A percentile compares a stretch with the other conserved stretches of the same genome.
Evolutionary conservation across 23 red algal species (phyloP).

Genomic region (Gracilaria domingensis): DNA sequence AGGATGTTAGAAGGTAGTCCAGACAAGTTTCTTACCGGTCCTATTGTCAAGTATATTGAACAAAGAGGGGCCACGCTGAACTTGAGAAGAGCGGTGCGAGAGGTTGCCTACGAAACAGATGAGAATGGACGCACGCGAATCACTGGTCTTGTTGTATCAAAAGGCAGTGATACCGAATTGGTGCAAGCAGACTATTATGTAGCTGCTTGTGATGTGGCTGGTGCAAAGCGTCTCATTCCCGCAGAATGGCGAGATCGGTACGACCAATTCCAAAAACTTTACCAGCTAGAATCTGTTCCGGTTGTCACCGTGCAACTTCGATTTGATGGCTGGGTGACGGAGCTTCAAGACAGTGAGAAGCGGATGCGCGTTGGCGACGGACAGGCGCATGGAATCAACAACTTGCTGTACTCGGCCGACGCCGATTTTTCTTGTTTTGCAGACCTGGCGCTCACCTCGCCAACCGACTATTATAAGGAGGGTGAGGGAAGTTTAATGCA

Average conservation of each 20-base stretch:
- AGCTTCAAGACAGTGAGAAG: constrained; percentile 56
- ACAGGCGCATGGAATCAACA: constrained; percentile 74
- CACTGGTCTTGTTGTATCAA: constrained; percentile 47
- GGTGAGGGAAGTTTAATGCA: constrained; percentile 93
- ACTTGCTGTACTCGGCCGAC: constrained; percentile 93
- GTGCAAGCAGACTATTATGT: constrained; percentile 86
- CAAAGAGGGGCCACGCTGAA: constrained; percentile 64
- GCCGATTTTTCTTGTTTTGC: constrained; percentile 98
- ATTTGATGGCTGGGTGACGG: constrained; percentile 96
- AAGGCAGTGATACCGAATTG: not conserved
- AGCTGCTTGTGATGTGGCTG: constrained; percentile 90
- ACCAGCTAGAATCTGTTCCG: constrained; percentile 78
- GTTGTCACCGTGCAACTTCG: constrained; percentile 96
- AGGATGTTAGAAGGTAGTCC: constrained; percentile 91
- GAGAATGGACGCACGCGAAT: constrained; percentile 38
- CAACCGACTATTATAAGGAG: constrained; percentile 87
- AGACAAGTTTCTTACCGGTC: constrained; percentile 76
- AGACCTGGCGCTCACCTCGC: constrained; percentile 91
- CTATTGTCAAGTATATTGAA: constrained; percentile 89
- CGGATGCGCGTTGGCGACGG: constrained; percentile 49
- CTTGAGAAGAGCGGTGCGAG: constrained; percentile 61
- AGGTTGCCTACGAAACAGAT: constrained; percentile 38
- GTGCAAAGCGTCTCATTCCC: constrained; percentile 82
- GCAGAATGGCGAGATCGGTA: constrained; percentile 61
- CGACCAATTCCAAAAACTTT: constrained; percentile 72